Evolutionary conservation across 768 basidiomycete genomes (phyloP).

Genomic region (Mycena rosella): DNA sequence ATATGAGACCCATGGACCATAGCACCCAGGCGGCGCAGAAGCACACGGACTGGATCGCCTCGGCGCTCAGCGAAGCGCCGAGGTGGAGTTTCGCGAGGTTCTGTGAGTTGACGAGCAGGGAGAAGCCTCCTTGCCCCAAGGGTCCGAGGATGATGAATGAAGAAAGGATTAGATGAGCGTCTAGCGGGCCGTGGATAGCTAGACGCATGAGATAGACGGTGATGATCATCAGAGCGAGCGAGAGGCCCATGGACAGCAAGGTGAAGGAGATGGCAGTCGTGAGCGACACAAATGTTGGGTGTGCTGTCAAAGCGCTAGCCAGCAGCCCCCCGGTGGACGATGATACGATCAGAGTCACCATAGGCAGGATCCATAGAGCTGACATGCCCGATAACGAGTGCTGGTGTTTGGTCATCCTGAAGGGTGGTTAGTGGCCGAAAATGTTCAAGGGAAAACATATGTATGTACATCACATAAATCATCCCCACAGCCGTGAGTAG

Average conservation of each 20-base stretch:
- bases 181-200: slow-evolving; percentile 59
- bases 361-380: slow-evolving; percentile 72
- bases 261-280: slow-evolving; percentile 59
- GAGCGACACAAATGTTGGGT: slow-evolving; percentile 55
- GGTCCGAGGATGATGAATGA: slow-evolving; percentile 72
- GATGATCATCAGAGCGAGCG: slow-evolving; percentile 66
- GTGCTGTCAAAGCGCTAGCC: slow-evolving; percentile 55
- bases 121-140: slow-evolving; percentile 67
- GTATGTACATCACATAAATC: slow-evolving; percentile 41
- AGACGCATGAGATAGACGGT: slow-evolving; percentile 65
- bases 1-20: slow-evolving; percentile 69
- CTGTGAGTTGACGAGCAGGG: slow-evolving; percentile 60
- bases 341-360: slow-evolving; percentile 71
- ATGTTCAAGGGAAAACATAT: slow-evolving; percentile 14
- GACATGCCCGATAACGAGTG: slow-evolving; percentile 63
- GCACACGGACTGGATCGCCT: slow-evolving; percentile 58
- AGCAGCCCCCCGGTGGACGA: slow-evolving; percentile 69
- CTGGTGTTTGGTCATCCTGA: slow-evolving; percentile 68
- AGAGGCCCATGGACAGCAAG: slow-evolving; percentile 53
- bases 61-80: slow-evolving; percentile 58
- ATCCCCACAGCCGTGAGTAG: slow-evolving; percentile 45
- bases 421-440: background rate
- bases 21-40: slow-evolving; percentile 61
- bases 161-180: slow-evolving; percentile 55
- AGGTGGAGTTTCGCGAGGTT: slow-evolving; percentile 58